Conservation (phyloP, 2,329 filamentous ascomycete species). For the Huntiella omanensis region DNA sequence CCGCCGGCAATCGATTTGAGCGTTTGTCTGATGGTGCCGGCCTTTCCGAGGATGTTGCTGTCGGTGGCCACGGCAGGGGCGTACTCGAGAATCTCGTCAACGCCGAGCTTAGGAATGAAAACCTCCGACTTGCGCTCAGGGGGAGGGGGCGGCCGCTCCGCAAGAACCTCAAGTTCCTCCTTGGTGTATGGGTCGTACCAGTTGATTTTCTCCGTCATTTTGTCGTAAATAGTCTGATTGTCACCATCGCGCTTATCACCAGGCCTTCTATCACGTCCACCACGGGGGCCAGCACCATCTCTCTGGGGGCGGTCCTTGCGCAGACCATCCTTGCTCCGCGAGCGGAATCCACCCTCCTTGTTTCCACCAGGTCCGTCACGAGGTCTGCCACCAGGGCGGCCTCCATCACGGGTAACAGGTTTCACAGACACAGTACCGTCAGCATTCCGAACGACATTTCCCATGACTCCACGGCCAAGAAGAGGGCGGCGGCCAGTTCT, state of each 20-base stretch:
- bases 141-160: conserved; percentile 8
- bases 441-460: conserved; percentile 8
- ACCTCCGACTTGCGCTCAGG: conserved; percentile 8
- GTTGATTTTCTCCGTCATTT: conserved; percentile 14
- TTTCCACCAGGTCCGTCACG: conserved; percentile 1
- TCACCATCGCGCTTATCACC: conserved; percentile 12
- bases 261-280: conserved; percentile 6
- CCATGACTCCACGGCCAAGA: conserved; percentile 12
- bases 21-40: conserved; percentile 20
- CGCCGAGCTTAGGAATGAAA: conserved; percentile 20
- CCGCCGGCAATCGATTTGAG: conserved; percentile 21
- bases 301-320: conserved; percentile 12
- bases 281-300: conserved; percentile 13
- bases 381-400: conserved; percentile 3
- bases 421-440: conserved; percentile 10
- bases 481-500: conserved; percentile 12
- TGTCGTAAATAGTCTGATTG: conserved; percentile 15
- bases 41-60: conserved; percentile 15
- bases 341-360: conserved; percentile 9
- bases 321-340: conserved; percentile 13
- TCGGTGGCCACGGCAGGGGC: conserved; percentile 19
- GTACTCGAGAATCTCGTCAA: conserved; percentile 18
- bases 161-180: conserved; percentile 15
- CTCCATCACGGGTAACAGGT: neutral
- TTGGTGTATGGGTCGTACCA: conserved; percentile 14